Evolutionary conservation across 306 rosid species (phyloP).

Genomic region (Leucaena leucocephala): DNA sequence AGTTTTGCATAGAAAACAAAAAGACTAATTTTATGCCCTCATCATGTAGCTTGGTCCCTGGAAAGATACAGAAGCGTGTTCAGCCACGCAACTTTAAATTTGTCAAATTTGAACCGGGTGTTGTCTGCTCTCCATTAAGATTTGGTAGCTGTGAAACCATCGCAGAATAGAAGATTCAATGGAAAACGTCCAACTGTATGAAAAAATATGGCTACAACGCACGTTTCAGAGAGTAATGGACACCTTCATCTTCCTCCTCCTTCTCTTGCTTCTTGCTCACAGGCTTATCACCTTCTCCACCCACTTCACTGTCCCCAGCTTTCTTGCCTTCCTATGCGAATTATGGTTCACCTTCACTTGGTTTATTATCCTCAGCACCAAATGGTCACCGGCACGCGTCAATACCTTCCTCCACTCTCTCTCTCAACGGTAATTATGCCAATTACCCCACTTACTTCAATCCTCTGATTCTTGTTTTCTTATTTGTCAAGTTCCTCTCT

Average conservation of each 20-base stretch:
- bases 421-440: not conserved
- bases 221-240: constrained; percentile 38
- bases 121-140: too few species aligned
- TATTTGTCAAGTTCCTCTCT: not conserved
- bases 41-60: too few species aligned
- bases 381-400: not conserved
- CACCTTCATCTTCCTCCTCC: constrained; percentile 17
- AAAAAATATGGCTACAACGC: constrained; percentile 25
- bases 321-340: not conserved
- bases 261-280: not conserved
- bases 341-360: not conserved
- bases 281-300: not conserved
- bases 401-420: not conserved
- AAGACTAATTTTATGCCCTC: too few species aligned
- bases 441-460: not conserved
- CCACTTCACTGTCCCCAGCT: not conserved
- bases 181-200: constrained; percentile 24
- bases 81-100: too few species aligned
- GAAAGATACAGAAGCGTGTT: too few species aligned
- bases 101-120: too few species aligned
- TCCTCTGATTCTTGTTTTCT: not conserved
- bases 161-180: too few species aligned
- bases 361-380: not conserved
- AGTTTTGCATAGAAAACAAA: too few species aligned
- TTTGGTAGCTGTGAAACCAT: too few species aligned